Evolutionary conservation across 2,329 filamentous ascomycete genomes (phyloP).

Genomic region (Celoporthe dispersa): DNA sequence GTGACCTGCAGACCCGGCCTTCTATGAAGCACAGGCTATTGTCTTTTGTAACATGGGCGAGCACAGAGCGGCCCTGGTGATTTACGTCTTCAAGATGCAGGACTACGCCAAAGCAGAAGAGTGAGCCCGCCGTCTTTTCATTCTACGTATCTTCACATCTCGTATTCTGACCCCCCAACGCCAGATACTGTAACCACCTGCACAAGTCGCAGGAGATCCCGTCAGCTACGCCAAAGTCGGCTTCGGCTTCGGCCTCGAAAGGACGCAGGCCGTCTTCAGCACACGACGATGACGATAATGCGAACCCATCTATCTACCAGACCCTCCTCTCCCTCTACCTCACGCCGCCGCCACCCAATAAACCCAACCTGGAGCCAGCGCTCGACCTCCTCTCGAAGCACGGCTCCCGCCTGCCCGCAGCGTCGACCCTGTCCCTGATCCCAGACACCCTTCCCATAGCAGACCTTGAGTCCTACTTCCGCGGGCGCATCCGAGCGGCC

Average conservation of each 20-base stretch:
- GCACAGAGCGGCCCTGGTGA: conserved; percentile 93
- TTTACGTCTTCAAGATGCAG: conserved; percentile 93
- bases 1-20: conserved; percentile 67
- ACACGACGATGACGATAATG: conserved; percentile 50
- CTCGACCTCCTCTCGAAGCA: conserved; percentile 89
- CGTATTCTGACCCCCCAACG: conserved; percentile 21
- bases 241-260: conserved; percentile 38
- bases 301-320: conserved; percentile 83
- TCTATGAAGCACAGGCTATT: conserved; percentile 88
- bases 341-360: conserved; percentile 73
- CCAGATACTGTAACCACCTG: conserved; percentile 84
- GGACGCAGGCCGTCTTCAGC: conserved; percentile 40
- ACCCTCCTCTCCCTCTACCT: conserved; percentile 89
- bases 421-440: conserved; percentile 83
- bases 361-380: conserved; percentile 76
- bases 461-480: conserved; percentile 88
- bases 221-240: conserved; percentile 38
- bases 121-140: conserved; percentile 53
- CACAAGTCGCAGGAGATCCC: conserved; percentile 62
- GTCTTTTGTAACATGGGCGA: conserved; percentile 94
- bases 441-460: conserved; percentile 78
- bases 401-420: conserved; percentile 86
- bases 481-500: conserved; percentile 83
- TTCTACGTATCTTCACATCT: neutral
- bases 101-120: conserved; percentile 92